phyloP scores from a whole-genome alignment of 192 early-diverging fungal genomes.

The Phycomyces nitens region DNA sequence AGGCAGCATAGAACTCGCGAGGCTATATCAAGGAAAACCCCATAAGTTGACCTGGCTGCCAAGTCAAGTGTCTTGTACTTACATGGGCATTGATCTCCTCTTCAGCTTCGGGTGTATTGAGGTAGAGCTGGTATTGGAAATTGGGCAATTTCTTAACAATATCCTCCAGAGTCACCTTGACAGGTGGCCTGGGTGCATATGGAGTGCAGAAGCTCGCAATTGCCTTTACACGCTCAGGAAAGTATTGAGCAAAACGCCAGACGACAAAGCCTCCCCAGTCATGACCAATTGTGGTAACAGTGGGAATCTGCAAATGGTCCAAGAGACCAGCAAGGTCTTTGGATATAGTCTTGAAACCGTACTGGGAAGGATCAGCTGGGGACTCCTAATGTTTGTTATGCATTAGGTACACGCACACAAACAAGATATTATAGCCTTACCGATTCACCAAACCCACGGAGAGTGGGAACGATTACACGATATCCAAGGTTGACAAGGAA shows the following conservation, averaged over 20 bases:
- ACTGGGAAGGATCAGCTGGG: constrained; percentile 25
- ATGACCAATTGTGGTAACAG: constrained; percentile 58
- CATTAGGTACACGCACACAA: background rate
- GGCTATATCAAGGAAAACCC: constrained; percentile 3
- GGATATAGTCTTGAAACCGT: constrained; percentile 46
- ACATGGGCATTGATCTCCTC: constrained; percentile 41
- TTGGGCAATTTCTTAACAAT: constrained; percentile 47
- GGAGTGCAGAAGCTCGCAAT: constrained; percentile 54
- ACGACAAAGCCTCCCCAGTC: constrained; percentile 61
- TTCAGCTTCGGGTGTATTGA: constrained; percentile 35
- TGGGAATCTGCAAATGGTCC: constrained; percentile 49
- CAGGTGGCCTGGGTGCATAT: constrained; percentile 37
- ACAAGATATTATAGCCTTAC: constrained; percentile 15
- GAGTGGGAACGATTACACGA: constrained; percentile 51
- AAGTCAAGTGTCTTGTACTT: constrained; percentile 6
- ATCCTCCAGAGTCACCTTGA: constrained; percentile 38
- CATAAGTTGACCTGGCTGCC: no score
- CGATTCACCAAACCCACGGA: constrained; percentile 53
- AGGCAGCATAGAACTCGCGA: constrained; percentile 24
- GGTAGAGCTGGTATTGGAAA: constrained; percentile 49
- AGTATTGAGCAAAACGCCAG: constrained; percentile 55
- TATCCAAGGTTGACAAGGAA: constrained; percentile 53
- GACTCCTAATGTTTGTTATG: constrained; percentile 8
- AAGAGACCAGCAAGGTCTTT: constrained; percentile 55
- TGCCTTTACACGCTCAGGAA: constrained; percentile 56